phyloP scores from a whole-genome alignment of 2,329 filamentous ascomycete species.

The Pseudophaeomoniella oleicola region DNA sequence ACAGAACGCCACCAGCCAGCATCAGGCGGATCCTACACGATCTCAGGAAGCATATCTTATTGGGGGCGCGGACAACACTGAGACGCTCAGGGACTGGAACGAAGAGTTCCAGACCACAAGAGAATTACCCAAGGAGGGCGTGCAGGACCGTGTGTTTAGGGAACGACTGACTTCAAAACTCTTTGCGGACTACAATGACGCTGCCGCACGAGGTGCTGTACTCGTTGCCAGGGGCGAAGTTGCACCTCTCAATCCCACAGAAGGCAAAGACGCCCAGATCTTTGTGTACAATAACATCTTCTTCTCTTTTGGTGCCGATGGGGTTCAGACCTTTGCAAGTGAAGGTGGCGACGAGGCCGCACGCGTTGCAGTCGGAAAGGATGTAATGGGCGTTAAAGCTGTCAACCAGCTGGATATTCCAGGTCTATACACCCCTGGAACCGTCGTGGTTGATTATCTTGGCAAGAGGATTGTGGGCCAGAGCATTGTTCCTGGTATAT shows the following conservation, averaged over 20 bases:
- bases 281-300: constrained; percentile 99
- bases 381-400: constrained; percentile 82
- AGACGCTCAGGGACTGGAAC: constrained; percentile 95
- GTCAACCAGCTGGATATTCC: constrained; percentile 96
- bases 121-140: constrained; percentile 81
- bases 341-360: constrained; percentile 96
- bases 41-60: constrained; percentile 89
- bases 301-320: constrained; percentile 95
- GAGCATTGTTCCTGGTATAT: constrained; percentile 96
- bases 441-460: constrained; percentile 90
- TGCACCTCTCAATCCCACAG: constrained; percentile 84
- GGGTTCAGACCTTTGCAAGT: constrained; percentile 89
- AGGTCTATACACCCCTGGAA: constrained; percentile 87
- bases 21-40: constrained; percentile 71
- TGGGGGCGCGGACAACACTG: constrained; percentile 79
- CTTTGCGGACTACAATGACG: constrained; percentile 95
- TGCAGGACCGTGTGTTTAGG: constrained; percentile 91
- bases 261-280: constrained; percentile 84
- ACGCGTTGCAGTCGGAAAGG: constrained; percentile 88
- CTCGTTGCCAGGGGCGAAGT: constrained; percentile 88
- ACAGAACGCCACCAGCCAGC: constrained; percentile 36
- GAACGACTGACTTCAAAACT: constrained; percentile 90
- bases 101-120: constrained; percentile 96
- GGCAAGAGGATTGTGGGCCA: constrained; percentile 95
- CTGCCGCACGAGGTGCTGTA: constrained; percentile 79